These are phyloP conservation scores for Abrus precatorius DNA, from an alignment of 306 rosid genomes.

Conservation along the genomic window DNA sequence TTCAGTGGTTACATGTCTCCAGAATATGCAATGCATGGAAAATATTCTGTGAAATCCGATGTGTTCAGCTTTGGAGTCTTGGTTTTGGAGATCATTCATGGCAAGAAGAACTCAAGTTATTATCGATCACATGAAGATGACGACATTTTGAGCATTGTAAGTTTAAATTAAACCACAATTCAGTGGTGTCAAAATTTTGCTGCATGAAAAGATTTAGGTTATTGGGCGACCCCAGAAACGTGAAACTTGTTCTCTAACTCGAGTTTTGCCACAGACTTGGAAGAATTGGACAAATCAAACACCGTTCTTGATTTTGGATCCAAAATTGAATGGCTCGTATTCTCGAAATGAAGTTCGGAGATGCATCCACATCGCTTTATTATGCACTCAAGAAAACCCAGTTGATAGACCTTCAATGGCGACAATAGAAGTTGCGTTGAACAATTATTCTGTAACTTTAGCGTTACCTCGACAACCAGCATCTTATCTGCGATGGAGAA, in stretches of 20 bases:
- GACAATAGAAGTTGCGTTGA: constrained; percentile 39
- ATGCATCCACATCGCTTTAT: constrained; percentile 51
- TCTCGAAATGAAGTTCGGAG: constrained; percentile 41
- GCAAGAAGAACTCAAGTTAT: constrained; percentile 44
- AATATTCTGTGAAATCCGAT: too few relatives aligned
- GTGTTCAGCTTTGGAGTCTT: too few relatives aligned
- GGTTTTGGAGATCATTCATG: constrained; percentile 20
- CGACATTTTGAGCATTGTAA: constrained; percentile 50
- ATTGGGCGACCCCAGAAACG: not conserved
- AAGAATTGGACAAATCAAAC: constrained; percentile 39
- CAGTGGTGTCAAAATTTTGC: not conserved
- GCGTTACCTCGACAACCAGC: constrained; percentile 50
- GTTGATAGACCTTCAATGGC: constrained; percentile 45
- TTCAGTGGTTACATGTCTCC: too few relatives aligned
- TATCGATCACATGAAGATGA: not conserved
- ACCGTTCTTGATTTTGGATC: constrained; percentile 44
- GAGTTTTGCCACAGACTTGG: constrained; percentile 48
- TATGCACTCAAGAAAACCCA: constrained; percentile 50
- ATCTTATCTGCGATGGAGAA: constrained; percentile 13
- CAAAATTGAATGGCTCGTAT: constrained; percentile 32
- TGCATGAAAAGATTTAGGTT: not conserved
- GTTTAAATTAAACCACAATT: constrained; percentile 1
- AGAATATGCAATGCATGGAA: too few relatives aligned
- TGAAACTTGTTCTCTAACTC: not conserved
- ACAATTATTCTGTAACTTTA: constrained; percentile 39